Evolutionary conservation across 73 alveolate species (phyloP).

Genomic region (Paramecium octaurelia): DNA sequence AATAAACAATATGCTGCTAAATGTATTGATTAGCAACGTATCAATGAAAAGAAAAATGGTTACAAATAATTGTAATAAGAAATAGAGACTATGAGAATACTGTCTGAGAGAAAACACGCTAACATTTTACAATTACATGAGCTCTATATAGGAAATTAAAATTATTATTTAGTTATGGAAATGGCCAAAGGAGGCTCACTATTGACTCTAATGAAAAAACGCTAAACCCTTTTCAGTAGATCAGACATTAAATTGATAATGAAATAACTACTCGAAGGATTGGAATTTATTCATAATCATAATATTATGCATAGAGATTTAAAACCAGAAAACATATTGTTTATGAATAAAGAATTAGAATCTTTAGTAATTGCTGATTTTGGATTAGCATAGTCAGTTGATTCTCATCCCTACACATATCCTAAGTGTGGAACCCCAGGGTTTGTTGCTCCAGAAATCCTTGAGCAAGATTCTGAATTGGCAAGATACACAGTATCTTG

Average conservation of each 20-base stretch:
- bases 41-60: constrained; percentile 2
- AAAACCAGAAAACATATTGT: constrained; percentile 82
- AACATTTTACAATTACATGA: constrained; percentile 10
- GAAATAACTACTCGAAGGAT: constrained; percentile 76
- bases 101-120: not conserved
- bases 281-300: constrained; percentile 75
- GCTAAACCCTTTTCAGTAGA: not conserved
- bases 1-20: constrained; percentile 35
- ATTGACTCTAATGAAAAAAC: not conserved
- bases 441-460: constrained; percentile 64
- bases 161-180: constrained; percentile 36
- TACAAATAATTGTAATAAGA: constrained; percentile 8
- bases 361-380: constrained; percentile 81
- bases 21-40: constrained; percentile 36
- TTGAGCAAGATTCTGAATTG: constrained; percentile 51
- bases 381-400: constrained; percentile 73
- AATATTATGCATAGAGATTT: constrained; percentile 90
- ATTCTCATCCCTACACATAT: constrained; percentile 22
- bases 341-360: constrained; percentile 67
- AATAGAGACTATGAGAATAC: constrained; percentile 36
- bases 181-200: constrained; percentile 12
- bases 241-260: constrained; percentile 43
- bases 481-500: constrained; percentile 42
- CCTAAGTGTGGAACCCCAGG: constrained; percentile 65
- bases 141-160: constrained; percentile 47